Base-by-base conservation (phyloP, 108 stramenopile genomes). In the Cyclotella choctawhatcheeana region DNA sequence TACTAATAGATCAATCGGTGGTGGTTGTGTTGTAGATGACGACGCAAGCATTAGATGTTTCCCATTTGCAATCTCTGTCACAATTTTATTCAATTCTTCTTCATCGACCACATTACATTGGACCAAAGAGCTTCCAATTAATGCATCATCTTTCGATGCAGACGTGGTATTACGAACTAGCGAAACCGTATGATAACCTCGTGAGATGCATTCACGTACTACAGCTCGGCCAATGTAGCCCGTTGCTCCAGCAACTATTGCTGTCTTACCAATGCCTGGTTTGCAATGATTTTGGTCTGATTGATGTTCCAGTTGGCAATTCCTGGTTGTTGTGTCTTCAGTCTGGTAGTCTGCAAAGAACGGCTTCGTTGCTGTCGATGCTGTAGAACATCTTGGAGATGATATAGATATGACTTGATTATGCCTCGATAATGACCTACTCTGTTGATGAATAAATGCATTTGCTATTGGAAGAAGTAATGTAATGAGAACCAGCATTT, bases 141-240 rank as follows among this genome's bases (percentile, higher is more conserved):
- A 53, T 40, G 69, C 69, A 45, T 66, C 70, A 43, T 69, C 69
- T n/a, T 37, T 25, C 5, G 45, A 35, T 26, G 63, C 69, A 30
- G 32, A 48, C 32, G 77, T 51, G 31, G 44, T 26, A 50, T 82
- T 58, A 14, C 86, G 68, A 6, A 87, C 86, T 10, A 87, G 61
- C 20, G 84, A 73, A 58, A 85, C 67, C 3, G 84, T 85, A 43
- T 69, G 67, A 44, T 87, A 85, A 22, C 84, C 86, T 25, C 84
- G 64, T 25, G 67, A 16, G 30, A 83, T 78, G 44, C 78, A 80
- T 71, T 87, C 86, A 4, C 63, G 73, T 17, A 87, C 86, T 14
- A 76, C 78, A 12, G 84, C 81, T 63, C 77, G 73, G 27, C 86
- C 86, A 64, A 87, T 87, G 48, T 87, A 85, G 12, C 86, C 84